phyloP scores from a whole-genome alignment of 169 alveolate genomes.

The Plasmodium coatneyi region DNA sequence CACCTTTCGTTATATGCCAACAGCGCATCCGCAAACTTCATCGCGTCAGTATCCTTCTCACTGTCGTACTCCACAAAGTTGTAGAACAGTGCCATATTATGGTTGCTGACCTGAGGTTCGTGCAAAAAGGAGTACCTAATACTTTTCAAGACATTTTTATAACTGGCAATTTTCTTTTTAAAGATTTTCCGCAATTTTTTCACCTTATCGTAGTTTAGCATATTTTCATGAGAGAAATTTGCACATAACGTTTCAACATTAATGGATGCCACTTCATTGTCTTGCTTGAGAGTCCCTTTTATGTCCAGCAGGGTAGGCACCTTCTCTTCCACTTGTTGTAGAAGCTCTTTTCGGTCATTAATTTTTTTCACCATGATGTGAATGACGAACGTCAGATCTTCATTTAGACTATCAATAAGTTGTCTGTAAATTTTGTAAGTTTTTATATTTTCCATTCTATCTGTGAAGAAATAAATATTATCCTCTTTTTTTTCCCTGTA shows the following conservation, averaged over 20 bases:
- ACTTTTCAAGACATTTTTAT: not conserved
- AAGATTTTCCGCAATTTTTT: not conserved
- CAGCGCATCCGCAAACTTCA: conserved; percentile 4
- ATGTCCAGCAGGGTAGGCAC: not conserved
- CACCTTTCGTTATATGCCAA: conserved; percentile 15
- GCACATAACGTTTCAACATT: not conserved
- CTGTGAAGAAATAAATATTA: conserved; percentile 19
- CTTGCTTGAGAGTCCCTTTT: not conserved
- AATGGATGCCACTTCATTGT: not conserved
- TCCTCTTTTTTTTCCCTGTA: conserved; percentile 13
- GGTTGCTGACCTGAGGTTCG: not conserved
- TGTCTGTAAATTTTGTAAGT: conserved; percentile 9
- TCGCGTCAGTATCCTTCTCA: not conserved
- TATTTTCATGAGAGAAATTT: conserved; percentile 10
- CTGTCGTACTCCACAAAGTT: conserved; percentile 3
- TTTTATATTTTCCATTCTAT: conserved; percentile 7
- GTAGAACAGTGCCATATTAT: not conserved
- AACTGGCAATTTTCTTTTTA: not conserved
- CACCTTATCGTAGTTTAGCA: conserved; percentile 8
- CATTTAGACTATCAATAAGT: not conserved
- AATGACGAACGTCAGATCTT: not conserved
- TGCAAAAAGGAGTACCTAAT: conserved; percentile 12
- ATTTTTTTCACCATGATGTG: not conserved
- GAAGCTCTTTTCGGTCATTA: not conserved
- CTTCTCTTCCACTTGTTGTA: not conserved